Evolutionary conservation across 1,139 yeast species (phyloP).

Genomic region (Wickerhamomyces sp.): DNA sequence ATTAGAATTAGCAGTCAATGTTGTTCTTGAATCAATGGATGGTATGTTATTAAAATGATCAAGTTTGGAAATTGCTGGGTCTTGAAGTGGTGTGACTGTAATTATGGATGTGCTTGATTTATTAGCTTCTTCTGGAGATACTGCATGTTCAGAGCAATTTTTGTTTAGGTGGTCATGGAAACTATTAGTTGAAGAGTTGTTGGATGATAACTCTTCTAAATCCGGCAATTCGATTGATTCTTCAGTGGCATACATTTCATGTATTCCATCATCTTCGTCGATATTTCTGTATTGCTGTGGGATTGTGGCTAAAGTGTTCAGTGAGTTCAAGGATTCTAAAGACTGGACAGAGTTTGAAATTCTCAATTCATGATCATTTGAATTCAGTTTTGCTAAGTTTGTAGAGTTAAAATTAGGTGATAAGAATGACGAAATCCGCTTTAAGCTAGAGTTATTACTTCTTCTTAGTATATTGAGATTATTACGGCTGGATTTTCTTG

Average conservation of each 20-base stretch:
- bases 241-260: not conserved
- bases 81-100: not conserved
- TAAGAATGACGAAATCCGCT: not conserved
- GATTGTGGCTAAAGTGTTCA: not conserved
- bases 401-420: not conserved
- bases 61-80: not conserved
- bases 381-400: not conserved
- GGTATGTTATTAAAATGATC: not conserved
- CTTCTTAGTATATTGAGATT: not conserved
- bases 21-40: conserved; percentile 2
- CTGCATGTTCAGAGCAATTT: not conserved
- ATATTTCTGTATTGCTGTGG: conserved; percentile 19
- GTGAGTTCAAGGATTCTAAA: conserved; percentile 4
- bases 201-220: conserved; percentile 20
- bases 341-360: conserved; percentile 1
- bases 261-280: conserved; percentile 23
- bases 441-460: not conserved
- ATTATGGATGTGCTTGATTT: conserved; percentile 1
- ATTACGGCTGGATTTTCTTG: conserved; percentile 2
- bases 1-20: not conserved
- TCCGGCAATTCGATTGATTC: conserved; percentile 21
- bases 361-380: not conserved
- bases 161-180: conserved; percentile 12
- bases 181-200: conserved; percentile 20
- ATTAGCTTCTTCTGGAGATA: not conserved